A percentile compares a stretch with the other conserved stretches of the same genome.
Evolutionary conservation across 1,139 yeast genomes (phyloP).

Genomic region (Maudiozyma humilis): DNA sequence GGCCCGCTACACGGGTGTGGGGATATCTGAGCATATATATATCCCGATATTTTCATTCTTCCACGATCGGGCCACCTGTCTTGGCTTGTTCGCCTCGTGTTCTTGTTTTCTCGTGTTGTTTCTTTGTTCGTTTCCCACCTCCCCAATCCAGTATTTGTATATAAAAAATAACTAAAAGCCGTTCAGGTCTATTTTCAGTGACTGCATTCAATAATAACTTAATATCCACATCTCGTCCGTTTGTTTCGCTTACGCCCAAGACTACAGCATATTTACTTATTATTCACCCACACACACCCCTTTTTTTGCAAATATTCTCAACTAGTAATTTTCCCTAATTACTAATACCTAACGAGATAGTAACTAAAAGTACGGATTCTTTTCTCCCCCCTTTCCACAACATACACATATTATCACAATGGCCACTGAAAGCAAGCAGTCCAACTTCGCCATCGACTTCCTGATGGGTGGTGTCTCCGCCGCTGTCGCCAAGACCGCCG

Average conservation of each 20-base stretch:
- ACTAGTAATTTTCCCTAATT: background rate
- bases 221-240: too few species aligned
- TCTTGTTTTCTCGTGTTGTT: background rate
- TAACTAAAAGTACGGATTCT: too few species aligned
- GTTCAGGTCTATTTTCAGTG: background rate
- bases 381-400: background rate
- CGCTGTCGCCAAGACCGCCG: conserved; percentile 16
- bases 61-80: background rate
- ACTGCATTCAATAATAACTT: background rate
- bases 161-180: background rate
- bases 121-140: background rate
- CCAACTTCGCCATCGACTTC: conserved; percentile 13
- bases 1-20: background rate
- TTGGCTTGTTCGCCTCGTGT: background rate
- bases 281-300: background rate
- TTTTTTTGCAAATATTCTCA: background rate
- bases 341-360: too few species aligned
- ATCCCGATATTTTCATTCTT: background rate
- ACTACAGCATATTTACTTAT: background rate
- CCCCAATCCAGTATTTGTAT: background rate
- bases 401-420: background rate
- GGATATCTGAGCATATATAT: background rate
- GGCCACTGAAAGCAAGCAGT: conserved; percentile 11
- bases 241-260: too few species aligned
- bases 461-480: conserved; percentile 18